A percentile compares a stretch with the other conserved stretches of the same genome.
Conservation (phyloP, 305 asterid genomes). For the Solanum hybrid region DNA sequence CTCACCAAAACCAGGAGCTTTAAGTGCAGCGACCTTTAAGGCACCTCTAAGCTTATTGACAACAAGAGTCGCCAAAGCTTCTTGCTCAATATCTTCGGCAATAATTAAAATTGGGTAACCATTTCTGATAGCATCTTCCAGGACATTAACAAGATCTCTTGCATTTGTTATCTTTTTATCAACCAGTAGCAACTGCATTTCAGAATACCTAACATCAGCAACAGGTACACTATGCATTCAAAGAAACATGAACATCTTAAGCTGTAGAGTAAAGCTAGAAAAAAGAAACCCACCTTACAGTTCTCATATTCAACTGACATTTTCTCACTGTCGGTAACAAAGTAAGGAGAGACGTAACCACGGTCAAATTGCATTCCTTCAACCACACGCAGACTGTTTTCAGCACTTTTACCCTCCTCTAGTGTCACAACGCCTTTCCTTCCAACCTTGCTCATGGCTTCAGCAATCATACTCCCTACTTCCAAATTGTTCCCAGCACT, state of each 20-base stretch:
- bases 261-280: not conserved
- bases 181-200: conserved; percentile 27
- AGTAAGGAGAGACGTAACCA: conserved; percentile 44
- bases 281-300: conserved; percentile 27
- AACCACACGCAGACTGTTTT: conserved; percentile 32
- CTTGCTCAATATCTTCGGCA: conserved; percentile 52
- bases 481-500: conserved; percentile 47
- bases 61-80: conserved; percentile 44
- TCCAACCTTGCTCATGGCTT: conserved; percentile 46
- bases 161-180: conserved; percentile 46
- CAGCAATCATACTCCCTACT: conserved; percentile 46
- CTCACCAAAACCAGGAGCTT: conserved; percentile 57
- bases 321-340: conserved; percentile 43
- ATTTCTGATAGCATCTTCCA: conserved; percentile 44
- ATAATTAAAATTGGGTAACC: conserved; percentile 38
- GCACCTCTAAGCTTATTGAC: conserved; percentile 46
- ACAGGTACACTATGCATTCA: not conserved
- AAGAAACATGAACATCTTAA: not conserved
- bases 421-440: conserved; percentile 41
- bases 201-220: not conserved
- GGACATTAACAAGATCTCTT: conserved; percentile 30
- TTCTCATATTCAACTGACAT: conserved; percentile 41
- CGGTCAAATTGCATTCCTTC: conserved; percentile 57
- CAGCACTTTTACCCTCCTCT: conserved; percentile 50
- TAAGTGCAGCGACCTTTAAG: conserved; percentile 38